Percentiles rank a stretch among this genome's conserved stretches.
phyloP scores from a whole-genome alignment of 208 protist species.

The Leptomonas pyrrhocoris region DNA sequence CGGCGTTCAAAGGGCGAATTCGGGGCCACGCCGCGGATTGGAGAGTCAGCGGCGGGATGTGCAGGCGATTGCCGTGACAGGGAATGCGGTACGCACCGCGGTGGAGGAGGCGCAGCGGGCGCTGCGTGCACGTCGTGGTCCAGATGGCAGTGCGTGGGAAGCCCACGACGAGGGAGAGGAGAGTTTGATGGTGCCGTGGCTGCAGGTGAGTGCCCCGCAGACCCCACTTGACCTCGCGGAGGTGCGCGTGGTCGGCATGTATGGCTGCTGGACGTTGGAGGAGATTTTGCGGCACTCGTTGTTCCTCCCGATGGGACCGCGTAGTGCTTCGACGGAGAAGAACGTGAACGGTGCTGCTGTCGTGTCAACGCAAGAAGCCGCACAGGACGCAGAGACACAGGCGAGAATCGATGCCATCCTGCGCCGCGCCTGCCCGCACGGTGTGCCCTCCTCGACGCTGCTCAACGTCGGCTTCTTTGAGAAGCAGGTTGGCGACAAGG shows the following conservation, averaged over 20 bases:
- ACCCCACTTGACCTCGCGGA: slow-evolving; percentile 21
- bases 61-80: slow-evolving; percentile 14
- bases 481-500: slow-evolving; percentile 59
- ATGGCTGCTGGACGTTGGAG: slow-evolving; percentile 54
- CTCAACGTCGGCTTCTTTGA: slow-evolving; percentile 54
- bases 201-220: slow-evolving; percentile 31
- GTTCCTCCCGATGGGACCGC: slow-evolving; percentile 9
- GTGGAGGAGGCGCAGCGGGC: slow-evolving; percentile 4
- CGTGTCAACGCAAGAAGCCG: too few relatives aligned
- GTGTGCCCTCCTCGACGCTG: slow-evolving; percentile 26
- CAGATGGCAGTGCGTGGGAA: slow-evolving; percentile 4
- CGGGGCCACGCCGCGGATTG: background rate
- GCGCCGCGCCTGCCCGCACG: slow-evolving; percentile 33
- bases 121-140: background rate
- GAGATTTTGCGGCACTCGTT: slow-evolving; percentile 39
- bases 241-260: slow-evolving; percentile 53
- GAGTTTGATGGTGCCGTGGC: slow-evolving; percentile 18
- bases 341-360: too few relatives aligned
- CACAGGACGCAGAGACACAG: background rate
- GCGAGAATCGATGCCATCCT: slow-evolving; percentile 3
- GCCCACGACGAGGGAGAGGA: slow-evolving; percentile 5
- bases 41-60: background rate
- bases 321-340: background rate
- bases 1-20: background rate
- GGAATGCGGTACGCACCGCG: slow-evolving; percentile 14